phyloP scores from a whole-genome alignment of 2,329 filamentous ascomycete genomes.

The Alternaria arborescens region DNA sequence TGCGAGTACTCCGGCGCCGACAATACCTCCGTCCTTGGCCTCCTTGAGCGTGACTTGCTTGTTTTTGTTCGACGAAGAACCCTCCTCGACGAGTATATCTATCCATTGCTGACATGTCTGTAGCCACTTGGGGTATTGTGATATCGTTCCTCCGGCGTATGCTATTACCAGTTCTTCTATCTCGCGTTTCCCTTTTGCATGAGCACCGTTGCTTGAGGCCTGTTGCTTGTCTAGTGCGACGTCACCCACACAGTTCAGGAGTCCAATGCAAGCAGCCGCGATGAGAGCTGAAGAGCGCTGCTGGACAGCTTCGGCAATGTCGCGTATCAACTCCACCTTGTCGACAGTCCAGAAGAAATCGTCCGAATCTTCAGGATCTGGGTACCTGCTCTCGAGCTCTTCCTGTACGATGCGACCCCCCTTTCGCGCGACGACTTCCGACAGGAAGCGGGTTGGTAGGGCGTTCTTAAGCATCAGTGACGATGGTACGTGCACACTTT shows the following conservation, averaged over 20 bases:
- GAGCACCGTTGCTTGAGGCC: slow-evolving; percentile 28
- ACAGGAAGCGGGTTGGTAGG: slow-evolving; percentile 76
- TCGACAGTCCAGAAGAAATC: slow-evolving; percentile 67
- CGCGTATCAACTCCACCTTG: slow-evolving; percentile 67
- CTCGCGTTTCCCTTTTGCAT: slow-evolving; percentile 33
- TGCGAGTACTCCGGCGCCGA: slow-evolving; percentile 64
- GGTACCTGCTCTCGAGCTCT: slow-evolving; percentile 63
- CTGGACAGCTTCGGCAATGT: slow-evolving; percentile 75
- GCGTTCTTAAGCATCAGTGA: slow-evolving; percentile 67
- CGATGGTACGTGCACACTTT: slow-evolving; percentile 60
- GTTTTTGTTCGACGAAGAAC: slow-evolving; percentile 37
- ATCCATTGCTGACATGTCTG: slow-evolving; percentile 74
- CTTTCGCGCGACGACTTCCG: slow-evolving; percentile 67
- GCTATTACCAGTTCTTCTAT: slow-evolving; percentile 74
- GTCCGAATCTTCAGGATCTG: slow-evolving; percentile 53
- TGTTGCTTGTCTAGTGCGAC: slow-evolving; percentile 55
- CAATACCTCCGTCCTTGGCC: slow-evolving; percentile 63
- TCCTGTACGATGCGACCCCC: slow-evolving; percentile 23
- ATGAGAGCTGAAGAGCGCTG: slow-evolving; percentile 76
- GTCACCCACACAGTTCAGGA: slow-evolving; percentile 74
- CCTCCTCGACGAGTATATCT: slow-evolving; percentile 62
- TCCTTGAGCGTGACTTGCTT: slow-evolving; percentile 62
- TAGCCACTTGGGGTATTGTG: slow-evolving; percentile 79
- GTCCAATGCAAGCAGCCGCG: slow-evolving; percentile 74
- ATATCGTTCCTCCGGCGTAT: slow-evolving; percentile 81